Percentiles rank a stretch among this genome's conserved stretches.
Conservation (phyloP, 202 grass and related monocot genomes). For the Eragrostis tef region DNA sequence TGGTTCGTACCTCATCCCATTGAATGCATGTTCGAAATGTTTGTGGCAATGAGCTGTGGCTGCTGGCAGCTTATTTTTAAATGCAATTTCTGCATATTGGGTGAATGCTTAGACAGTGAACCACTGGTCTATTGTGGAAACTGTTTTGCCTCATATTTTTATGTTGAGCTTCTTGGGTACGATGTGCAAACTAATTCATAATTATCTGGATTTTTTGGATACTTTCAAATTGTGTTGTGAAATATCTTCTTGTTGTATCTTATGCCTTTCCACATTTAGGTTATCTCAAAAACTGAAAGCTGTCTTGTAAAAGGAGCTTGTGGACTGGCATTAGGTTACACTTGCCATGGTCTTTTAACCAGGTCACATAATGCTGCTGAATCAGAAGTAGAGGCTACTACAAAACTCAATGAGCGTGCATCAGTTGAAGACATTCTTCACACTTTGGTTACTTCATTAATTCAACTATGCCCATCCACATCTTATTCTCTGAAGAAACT, state of each 20-base stretch:
- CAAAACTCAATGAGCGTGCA: constrained; percentile 52
- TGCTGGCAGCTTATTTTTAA: constrained; percentile 40
- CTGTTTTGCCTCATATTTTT: not conserved
- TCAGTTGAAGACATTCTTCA: constrained; percentile 68
- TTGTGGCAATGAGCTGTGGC: not conserved
- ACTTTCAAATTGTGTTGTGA: constrained; percentile 31
- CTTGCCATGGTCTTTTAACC: constrained; percentile 72
- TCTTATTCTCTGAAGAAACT: constrained; percentile 66
- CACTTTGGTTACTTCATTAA: constrained; percentile 56
- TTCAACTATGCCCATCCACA: constrained; percentile 64
- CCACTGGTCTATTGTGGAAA: not conserved
- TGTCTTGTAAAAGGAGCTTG: constrained; percentile 85
- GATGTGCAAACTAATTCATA: constrained; percentile 2
- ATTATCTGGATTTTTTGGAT: not conserved
- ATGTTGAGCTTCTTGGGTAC: constrained; percentile 18
- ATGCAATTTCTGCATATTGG: constrained; percentile 30
- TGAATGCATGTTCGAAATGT: constrained; percentile 18
- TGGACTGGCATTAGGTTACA: constrained; percentile 77
- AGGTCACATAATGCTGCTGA: constrained; percentile 51
- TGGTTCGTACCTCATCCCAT: constrained; percentile 39
- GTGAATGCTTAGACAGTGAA: constrained; percentile 15
- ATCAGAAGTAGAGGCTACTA: constrained; percentile 56
- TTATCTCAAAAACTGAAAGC: constrained; percentile 75
- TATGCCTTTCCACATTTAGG: constrained; percentile 61
- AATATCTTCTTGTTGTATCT: constrained; percentile 48